Base-by-base conservation (phyloP, 1,284 basidiomycete genomes). In the Ceratobasidium sp. region DNA sequence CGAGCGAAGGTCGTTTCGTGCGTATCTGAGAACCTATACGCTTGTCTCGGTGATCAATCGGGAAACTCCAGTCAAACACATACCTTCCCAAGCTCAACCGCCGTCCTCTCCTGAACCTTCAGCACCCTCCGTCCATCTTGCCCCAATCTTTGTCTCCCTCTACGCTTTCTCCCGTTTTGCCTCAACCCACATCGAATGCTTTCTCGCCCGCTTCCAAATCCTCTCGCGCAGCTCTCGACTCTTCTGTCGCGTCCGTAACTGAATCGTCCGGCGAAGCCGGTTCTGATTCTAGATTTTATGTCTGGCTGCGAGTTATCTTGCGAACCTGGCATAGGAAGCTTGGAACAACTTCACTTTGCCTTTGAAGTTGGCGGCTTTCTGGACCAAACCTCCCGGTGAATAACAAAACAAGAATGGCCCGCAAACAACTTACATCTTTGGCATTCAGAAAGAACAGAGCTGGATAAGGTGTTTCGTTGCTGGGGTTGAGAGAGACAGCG, bases 211-310 rank as follows among this genome's bases (percentile, higher is more conserved):
- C 53, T 67, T 77, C 78, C n/a, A 75, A 33, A 54, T 77, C 78
- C 37, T 65, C 53, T 20, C 68, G 75, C 31, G 60, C 65, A 10
- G 77, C 74, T 35, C 76, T 63, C 23, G 73, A 67, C 42, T 77
- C 74, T n/a, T 78, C 71, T 20, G 75, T 88, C 42, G 90, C 87
- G 0, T 87, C 85, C 23, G 84, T 85, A 76, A 89, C 86, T 7
- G 92, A 82, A 28, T 91, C 89, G 78, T 83, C 85, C 82, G 88
- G 92, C 6, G 85, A 85, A 0, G 92, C 90, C 42, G 96, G 88
- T 81, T 94, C 91, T 81, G n/a, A n/a, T 95, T 93, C 80, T 94
- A 90, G 47, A 90, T 88, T 11, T 87, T 85, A 37, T 88, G 89
- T 79, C 91, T 90, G 0, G 87, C 87, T 17, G 88, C 86, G 35